These are phyloP conservation scores for Myxozyma vanderwaltii DNA, from an alignment of 805 yeast species.

Conservation along the genomic window DNA sequence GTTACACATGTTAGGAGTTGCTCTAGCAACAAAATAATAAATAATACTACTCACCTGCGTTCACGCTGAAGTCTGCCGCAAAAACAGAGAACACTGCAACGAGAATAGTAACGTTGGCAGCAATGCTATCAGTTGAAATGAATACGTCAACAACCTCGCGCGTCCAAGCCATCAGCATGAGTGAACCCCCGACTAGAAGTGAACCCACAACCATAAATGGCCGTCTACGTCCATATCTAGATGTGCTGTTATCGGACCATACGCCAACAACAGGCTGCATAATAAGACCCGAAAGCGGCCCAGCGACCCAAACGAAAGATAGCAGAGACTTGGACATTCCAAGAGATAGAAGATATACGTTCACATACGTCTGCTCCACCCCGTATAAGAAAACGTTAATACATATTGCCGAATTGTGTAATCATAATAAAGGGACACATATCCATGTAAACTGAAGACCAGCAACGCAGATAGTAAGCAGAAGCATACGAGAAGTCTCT, in stretches of 20 bases:
- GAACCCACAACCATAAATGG: conserved; percentile 62
- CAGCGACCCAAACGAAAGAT: conserved; percentile 67
- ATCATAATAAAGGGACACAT: conserved; percentile 34
- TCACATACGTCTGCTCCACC: conserved; percentile 33
- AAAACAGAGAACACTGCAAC: conserved; percentile 60
- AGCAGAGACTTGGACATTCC: conserved; percentile 59
- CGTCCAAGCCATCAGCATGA: conserved; percentile 53
- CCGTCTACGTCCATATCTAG: conserved; percentile 55
- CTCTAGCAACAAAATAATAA: background rate
- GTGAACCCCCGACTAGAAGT: conserved; percentile 51
- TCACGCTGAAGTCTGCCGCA: conserved; percentile 58
- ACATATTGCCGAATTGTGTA: background rate
- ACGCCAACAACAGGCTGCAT: conserved; percentile 69
- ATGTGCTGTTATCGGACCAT: conserved; percentile 55
- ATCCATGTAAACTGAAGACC: conserved; percentile 70
- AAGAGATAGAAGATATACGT: conserved; percentile 54
- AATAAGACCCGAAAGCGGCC: conserved; percentile 64
- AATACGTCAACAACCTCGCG: conserved; percentile 47
- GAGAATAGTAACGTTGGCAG: conserved; percentile 39
- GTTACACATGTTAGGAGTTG: too few species aligned
- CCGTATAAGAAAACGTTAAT: conserved; percentile 23
- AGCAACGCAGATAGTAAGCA: conserved; percentile 54
- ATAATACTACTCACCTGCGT: conserved; percentile 25
- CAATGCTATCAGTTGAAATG: conserved; percentile 41
- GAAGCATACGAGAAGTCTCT: conserved; percentile 45